phyloP scores from a whole-genome alignment of 345 rosid genomes.

The Euphorbia peplus region DNA sequence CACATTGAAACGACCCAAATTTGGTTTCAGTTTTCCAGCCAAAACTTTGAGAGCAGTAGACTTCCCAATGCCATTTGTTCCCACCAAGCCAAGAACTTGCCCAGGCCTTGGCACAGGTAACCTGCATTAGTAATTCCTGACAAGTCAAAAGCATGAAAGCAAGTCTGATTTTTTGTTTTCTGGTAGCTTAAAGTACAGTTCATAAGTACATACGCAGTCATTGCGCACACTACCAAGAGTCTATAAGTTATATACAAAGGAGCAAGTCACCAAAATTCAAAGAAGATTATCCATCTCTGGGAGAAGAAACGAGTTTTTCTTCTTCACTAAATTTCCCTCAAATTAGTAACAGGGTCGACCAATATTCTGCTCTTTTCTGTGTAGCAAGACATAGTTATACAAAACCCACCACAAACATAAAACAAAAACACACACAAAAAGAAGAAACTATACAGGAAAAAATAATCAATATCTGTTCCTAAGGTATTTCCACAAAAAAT shows the following conservation, averaged over 20 bases:
- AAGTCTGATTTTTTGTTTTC: background rate
- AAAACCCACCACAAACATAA: background rate
- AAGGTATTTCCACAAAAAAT: background rate
- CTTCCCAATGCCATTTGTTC: constrained; percentile 98
- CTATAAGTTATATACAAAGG: background rate
- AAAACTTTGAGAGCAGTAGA: constrained; percentile 93
- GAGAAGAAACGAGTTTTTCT: background rate
- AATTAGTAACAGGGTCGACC: background rate
- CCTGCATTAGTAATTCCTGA: constrained; percentile 41
- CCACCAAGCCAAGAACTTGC: constrained; percentile 98
- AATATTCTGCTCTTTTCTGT: background rate
- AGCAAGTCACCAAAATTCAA: background rate
- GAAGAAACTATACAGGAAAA: background rate
- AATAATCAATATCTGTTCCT: background rate
- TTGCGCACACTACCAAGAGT: background rate
- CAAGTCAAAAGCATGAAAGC: constrained; percentile 23
- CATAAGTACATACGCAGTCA: background rate
- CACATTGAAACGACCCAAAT: constrained; percentile 92
- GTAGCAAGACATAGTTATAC: background rate
- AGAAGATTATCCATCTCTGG: background rate
- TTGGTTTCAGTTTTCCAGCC: constrained; percentile 96
- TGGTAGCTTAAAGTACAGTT: background rate
- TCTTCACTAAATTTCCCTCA: background rate
- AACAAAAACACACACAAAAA: background rate
- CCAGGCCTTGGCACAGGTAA: constrained; percentile 98